phyloP scores from a whole-genome alignment of 768 basidiomycete genomes.

The Rhodotorula toruloides region DNA sequence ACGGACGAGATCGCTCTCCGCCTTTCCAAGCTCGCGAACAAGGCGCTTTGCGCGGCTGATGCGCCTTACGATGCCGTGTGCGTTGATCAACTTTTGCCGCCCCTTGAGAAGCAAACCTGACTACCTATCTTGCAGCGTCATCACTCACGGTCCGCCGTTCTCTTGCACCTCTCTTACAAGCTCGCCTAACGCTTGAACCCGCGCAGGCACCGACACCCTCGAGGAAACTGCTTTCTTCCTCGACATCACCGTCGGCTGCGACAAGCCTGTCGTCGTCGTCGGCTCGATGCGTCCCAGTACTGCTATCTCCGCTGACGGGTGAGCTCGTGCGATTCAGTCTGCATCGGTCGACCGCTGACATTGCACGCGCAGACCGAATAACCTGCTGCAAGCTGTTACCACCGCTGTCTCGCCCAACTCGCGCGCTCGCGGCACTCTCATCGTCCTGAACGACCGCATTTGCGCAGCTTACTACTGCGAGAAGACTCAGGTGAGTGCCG shows the following conservation, averaged over 20 bases:
- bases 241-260: constrained; percentile 45
- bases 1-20: constrained; percentile 14
- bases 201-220: constrained; percentile 41
- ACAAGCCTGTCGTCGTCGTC: constrained; percentile 45
- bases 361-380: constrained; percentile 41
- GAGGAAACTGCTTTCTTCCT: constrained; percentile 46
- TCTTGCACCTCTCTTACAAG: neutral
- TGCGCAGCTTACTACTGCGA: constrained; percentile 43
- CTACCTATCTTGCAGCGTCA: neutral
- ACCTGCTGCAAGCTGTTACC: constrained; percentile 44
- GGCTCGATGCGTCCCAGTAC: constrained; percentile 47
- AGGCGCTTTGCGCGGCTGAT: constrained; percentile 40
- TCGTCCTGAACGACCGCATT: constrained; percentile 47
- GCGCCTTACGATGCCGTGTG: constrained; percentile 41
- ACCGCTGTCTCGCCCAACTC: constrained; percentile 31
- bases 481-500: constrained; percentile 41
- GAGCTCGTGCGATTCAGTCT: neutral
- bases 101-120: neutral
- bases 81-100: constrained; percentile 4
- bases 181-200: neutral
- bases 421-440: constrained; percentile 40
- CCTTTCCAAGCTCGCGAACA: constrained; percentile 35
- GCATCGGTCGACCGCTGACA: neutral
- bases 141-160: constrained; percentile 4
- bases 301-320: constrained; percentile 41